Base-by-base conservation (phyloP, 371 early-diverging fungal genomes). In the Mucor plumbeus region DNA sequence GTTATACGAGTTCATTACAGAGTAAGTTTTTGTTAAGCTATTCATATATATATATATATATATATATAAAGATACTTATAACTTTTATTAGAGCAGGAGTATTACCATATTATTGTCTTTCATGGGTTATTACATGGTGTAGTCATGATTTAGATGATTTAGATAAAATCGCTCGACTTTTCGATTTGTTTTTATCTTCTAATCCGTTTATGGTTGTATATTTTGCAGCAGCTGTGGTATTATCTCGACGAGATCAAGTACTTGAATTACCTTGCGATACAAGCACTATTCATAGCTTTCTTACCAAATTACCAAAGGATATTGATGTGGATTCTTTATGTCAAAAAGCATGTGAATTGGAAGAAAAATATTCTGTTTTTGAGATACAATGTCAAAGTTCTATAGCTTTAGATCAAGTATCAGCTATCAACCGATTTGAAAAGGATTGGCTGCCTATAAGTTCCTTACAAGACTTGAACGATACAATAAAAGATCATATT, bases 101-200 rank as follows among this genome's bases (percentile, higher is more conserved):
- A 7, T 81, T 88, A n/a, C 93, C 94, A 3, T 92, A 89, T 70
- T 95, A 92, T 68, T 86, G 87, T 40, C 78, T 95, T 38, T 89
- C 90, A 63, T 94, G 94, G 94, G 85, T 95, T 9, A 81, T 95
- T 53, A 92, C 95, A 14, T 95, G 96, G 96, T 92, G 88, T 72
- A 88, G 91, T 34, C 95, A 95, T 72, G 90, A 94, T 64, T 55
- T 95, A 5, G 68, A 76, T 35, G 82, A 82, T 69, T 75, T 91
- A 31, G 72, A 65, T 14, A 77, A 78, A 17, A 79, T 91, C 13
- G 71, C 87, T 38, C 84, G 94, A 26, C 67, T 95, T 10, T 93
- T 88, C 73, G 95, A 95, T 70, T 76, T 93, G 36, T 88, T 94
- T 17, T 62, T 95, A 1, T 83, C 83, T 31, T 85, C 84, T 41